These are phyloP conservation scores for Akebia trifoliata DNA, from an alignment of 164 flowering plant genomes.

Conservation along the genomic window DNA sequence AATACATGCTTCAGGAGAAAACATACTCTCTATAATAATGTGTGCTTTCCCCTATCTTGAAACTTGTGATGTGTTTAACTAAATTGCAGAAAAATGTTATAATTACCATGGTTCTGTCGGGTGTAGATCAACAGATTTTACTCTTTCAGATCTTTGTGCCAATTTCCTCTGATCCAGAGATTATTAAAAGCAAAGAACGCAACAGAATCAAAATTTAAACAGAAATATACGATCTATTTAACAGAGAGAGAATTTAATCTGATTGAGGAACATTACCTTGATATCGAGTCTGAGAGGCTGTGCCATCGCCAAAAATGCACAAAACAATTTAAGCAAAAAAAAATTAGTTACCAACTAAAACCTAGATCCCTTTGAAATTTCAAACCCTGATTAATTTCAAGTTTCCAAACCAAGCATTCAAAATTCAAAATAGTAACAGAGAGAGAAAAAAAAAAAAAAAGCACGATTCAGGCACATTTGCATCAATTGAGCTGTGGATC, in stretches of 20 bases:
- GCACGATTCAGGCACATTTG: background rate
- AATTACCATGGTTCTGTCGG: conserved; percentile 79
- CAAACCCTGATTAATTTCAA: background rate
- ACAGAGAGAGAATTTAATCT: background rate
- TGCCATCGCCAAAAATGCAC: conserved; percentile 6
- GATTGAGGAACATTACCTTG: conserved; percentile 49
- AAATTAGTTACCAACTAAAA: conserved; percentile 17
- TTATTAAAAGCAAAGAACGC: conserved; percentile 10
- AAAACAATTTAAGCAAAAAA: conserved; percentile 19
- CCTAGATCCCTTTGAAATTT: conserved; percentile 19
- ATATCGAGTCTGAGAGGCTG: conserved; percentile 95
- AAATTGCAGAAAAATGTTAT: background rate
- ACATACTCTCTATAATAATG: background rate
- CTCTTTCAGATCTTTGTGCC: conserved; percentile 91
- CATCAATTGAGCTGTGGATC: background rate
- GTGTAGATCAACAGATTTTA: conserved; percentile 88
- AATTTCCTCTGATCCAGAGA: conserved; percentile 67
- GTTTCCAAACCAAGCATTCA: conserved; percentile 2
- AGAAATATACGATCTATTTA: background rate
- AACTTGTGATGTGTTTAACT: background rate
- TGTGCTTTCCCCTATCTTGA: background rate
- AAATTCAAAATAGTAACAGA: no score
- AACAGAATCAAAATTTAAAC: background rate
- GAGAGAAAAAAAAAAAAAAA: background rate
- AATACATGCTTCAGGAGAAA: background rate